These are phyloP conservation scores for Canariomyces notabilis DNA, from an alignment of 2,329 filamentous ascomycete genomes.

Conservation along the genomic window DNA sequence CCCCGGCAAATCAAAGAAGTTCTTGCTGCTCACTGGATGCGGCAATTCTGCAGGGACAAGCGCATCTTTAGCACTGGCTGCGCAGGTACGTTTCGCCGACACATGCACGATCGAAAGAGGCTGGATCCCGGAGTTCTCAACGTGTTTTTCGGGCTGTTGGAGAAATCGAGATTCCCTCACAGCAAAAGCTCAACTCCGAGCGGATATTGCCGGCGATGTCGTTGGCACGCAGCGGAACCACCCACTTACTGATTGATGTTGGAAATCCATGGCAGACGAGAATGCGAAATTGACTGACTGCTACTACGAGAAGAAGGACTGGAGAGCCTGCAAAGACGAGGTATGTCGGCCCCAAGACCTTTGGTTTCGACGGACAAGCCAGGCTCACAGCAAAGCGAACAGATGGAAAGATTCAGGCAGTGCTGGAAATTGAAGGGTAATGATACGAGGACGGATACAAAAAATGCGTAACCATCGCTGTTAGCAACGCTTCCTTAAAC, in stretches of 20 bases:
- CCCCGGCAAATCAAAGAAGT: neutral
- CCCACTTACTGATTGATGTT: constrained; percentile 8
- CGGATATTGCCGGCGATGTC: constrained; percentile 9
- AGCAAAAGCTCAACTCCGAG: no score
- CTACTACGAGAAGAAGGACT: constrained; percentile 94
- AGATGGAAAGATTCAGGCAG: constrained; percentile 86
- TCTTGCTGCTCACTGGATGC: constrained; percentile 21
- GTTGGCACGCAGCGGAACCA: constrained; percentile 5
- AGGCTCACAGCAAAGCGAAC: constrained; percentile 9
- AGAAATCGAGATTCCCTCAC: neutral
- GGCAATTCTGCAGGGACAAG: constrained; percentile 68
- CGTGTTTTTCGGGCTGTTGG: constrained; percentile 2
- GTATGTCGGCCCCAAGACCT: constrained; percentile 41
- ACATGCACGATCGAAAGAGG: neutral
- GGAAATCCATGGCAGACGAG: constrained; percentile 56
- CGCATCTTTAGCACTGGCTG: constrained; percentile 96
- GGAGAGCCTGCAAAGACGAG: constrained; percentile 82
- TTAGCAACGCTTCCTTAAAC: neutral
- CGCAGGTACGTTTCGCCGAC: constrained; percentile 54
- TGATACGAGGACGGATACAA: constrained; percentile 71
- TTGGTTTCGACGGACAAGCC: constrained; percentile 1
- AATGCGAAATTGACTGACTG: constrained; percentile 91
- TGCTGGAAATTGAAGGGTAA: constrained; percentile 93
- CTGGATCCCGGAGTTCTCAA: neutral
- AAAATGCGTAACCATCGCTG: constrained; percentile 56